Conservation (phyloP, 2,329 filamentous ascomycete genomes). For the Talaromyces piceae region DNA sequence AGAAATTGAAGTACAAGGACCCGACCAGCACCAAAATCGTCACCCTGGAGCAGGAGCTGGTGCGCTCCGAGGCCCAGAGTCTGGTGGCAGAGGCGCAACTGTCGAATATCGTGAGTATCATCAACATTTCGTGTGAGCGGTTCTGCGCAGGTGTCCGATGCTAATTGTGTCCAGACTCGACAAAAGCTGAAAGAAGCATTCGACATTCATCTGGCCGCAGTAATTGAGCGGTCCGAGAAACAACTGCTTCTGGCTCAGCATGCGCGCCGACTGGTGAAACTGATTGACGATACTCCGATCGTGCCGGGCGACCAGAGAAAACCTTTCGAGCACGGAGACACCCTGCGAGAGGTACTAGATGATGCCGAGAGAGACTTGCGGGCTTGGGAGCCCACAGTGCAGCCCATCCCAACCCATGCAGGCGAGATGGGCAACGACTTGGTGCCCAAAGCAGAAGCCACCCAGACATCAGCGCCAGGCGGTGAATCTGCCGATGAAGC, state of each 20-base stretch:
- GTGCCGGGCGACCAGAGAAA: conserved; percentile 73
- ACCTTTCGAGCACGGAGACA: conserved; percentile 57
- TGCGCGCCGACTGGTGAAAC: conserved; percentile 71
- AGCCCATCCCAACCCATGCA: conserved; percentile 47
- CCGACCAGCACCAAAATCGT: conserved; percentile 74
- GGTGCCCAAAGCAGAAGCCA: conserved; percentile 21
- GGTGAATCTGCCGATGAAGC: background rate
- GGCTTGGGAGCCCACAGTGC: conserved; percentile 57
- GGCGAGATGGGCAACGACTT: conserved; percentile 39
- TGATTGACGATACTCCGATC: conserved; percentile 83
- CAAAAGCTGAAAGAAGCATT: conserved; percentile 96
- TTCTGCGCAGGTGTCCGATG: too few species aligned
- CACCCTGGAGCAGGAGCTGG: conserved; percentile 89
- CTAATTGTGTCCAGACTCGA: conserved; percentile 58
- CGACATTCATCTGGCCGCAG: conserved; percentile 76
- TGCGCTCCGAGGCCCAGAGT: conserved; percentile 90
- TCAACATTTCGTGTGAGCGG: background rate
- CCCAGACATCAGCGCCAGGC: background rate
- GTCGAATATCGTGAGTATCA: conserved; percentile 73
- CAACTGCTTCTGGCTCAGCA: conserved; percentile 91
- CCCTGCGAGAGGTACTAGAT: conserved; percentile 78
- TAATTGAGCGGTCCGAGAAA: conserved; percentile 94
- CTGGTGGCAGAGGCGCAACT: conserved; percentile 94
- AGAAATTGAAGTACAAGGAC: conserved; percentile 85
- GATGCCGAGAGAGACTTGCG: conserved; percentile 85